A percentile compares a stretch with the other conserved stretches of the same genome.
Conservation (phyloP, 257 asterid species). For the Solanum paucissectum region DNA sequence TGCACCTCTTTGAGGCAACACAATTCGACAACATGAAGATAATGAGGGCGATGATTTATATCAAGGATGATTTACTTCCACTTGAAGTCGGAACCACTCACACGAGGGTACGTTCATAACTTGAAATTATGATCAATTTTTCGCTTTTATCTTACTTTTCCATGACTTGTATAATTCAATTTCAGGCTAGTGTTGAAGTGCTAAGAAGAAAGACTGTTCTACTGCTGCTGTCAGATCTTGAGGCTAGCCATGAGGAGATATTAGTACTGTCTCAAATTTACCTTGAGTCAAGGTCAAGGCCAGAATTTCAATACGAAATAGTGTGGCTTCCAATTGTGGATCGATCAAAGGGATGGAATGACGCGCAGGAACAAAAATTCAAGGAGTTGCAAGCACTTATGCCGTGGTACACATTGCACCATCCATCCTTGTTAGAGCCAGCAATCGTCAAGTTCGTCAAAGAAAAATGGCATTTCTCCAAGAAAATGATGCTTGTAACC, state of each 20-base stretch:
- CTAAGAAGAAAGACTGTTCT: slow-evolving; percentile 58
- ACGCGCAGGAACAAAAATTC: slow-evolving; percentile 23
- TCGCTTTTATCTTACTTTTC: background rate
- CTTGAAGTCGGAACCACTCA: slow-evolving; percentile 41
- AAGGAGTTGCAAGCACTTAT: slow-evolving; percentile 37
- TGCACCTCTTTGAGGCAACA: slow-evolving; percentile 37
- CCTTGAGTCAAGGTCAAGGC: slow-evolving; percentile 25
- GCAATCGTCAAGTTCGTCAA: slow-evolving; percentile 54
- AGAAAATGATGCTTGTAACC: slow-evolving; percentile 63
- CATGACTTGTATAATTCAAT: slow-evolving; percentile 27
- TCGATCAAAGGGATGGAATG: slow-evolving; percentile 18
- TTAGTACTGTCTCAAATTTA: slow-evolving; percentile 33
- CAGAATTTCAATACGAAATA: slow-evolving; percentile 47
- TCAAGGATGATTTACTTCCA: slow-evolving; percentile 43
- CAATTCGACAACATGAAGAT: slow-evolving; percentile 64
- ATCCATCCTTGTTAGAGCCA: slow-evolving; percentile 53
- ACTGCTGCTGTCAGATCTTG: slow-evolving; percentile 61
- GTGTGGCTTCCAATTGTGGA: slow-evolving; percentile 74
- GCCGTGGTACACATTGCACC: slow-evolving; percentile 74
- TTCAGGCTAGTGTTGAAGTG: slow-evolving; percentile 19
- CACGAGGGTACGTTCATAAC: slow-evolving; percentile 29
- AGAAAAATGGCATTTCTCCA: slow-evolving; percentile 51
- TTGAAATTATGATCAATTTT: background rate
- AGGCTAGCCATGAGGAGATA: slow-evolving; percentile 49
- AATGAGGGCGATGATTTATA: slow-evolving; percentile 40